These are phyloP conservation scores for Ziziphus jujuba DNA, from an alignment of 306 rosid species.

Conservation along the genomic window DNA sequence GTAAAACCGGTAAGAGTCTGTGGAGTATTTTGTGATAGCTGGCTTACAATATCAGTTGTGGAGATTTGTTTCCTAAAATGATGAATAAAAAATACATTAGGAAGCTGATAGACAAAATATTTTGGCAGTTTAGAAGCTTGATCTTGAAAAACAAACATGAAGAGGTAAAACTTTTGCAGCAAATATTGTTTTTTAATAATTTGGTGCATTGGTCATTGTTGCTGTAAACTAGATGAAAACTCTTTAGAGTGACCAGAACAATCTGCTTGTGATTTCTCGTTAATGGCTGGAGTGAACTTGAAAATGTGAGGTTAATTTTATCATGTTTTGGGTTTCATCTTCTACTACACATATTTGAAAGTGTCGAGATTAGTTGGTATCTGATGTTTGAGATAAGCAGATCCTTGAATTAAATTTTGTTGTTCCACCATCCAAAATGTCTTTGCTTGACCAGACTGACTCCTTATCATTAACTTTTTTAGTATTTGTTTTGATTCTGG, in stretches of 20 bases:
- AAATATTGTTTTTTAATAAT: not conserved
- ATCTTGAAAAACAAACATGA: not conserved
- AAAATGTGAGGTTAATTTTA: not conserved
- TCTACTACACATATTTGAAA: not conserved
- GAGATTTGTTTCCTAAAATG: not conserved
- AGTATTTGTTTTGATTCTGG: conserved; percentile 23
- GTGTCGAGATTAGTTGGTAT: not conserved
- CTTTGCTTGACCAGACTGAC: not conserved
- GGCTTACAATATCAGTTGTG: not conserved
- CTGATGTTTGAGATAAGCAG: conserved; percentile 1
- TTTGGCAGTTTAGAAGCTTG: not conserved
- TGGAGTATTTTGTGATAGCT: not conserved
- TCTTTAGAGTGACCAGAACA: not conserved
- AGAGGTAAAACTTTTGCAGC: not conserved
- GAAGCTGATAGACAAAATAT: not conserved
- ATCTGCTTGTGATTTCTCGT: not conserved
- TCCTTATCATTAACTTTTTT: no score
- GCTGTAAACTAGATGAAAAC: not conserved
- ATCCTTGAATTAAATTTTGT: not conserved
- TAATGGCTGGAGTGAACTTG: not conserved
- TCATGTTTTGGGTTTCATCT: not conserved
- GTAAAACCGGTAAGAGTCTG: not conserved
- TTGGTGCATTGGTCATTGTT: conserved; percentile 1
- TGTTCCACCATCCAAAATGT: not conserved
- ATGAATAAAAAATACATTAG: not conserved